Conservation (phyloP, 345 rosid genomes). For the Rhodamnia argentea region DNA sequence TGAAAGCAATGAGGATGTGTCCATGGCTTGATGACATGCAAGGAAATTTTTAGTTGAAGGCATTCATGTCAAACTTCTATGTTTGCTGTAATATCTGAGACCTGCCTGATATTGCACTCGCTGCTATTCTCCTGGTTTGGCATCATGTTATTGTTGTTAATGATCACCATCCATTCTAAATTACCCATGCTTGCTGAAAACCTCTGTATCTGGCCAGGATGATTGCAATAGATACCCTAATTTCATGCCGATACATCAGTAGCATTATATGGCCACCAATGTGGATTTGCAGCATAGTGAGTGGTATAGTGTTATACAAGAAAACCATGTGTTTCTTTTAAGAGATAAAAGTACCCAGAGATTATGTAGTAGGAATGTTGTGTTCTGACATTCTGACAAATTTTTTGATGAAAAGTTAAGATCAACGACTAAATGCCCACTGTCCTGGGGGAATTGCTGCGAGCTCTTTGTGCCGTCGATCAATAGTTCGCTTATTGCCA, state of each 20-base stretch:
- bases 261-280: neutral
- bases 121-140: neutral
- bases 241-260: neutral
- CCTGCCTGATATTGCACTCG: neutral
- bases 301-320: neutral
- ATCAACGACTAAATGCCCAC: neutral
- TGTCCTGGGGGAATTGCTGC: neutral
- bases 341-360: neutral
- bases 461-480: neutral
- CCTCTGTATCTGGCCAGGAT: neutral
- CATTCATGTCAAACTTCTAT: neutral
- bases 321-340: neutral
- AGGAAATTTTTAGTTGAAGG: neutral
- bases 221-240: neutral
- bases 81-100: neutral
- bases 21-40: no score
- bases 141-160: neutral
- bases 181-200: neutral
- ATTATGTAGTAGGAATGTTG: neutral
- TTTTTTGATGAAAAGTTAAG: neutral
- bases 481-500: neutral
- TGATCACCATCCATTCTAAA: neutral
- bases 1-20: neutral
- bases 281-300: neutral
- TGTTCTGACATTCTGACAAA: neutral